Percentiles rank a stretch among this genome's conserved stretches.
Conservation (phyloP, 805 yeast species). For the Cyberlindnera sargentensis region DNA sequence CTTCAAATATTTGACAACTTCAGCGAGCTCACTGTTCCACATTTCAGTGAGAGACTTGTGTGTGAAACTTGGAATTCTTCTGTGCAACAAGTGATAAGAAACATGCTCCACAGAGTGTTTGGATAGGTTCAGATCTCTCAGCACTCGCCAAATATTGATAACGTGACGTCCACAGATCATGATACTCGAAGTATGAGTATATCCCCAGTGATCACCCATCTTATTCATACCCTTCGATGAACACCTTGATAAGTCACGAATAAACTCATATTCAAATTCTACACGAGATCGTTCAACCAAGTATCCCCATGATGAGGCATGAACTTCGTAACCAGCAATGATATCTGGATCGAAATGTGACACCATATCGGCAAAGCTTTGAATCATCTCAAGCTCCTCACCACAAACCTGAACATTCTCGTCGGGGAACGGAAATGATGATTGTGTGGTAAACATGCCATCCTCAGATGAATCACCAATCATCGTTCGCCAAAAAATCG, state of each 20-base stretch:
- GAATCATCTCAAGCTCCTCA: constrained; percentile 54
- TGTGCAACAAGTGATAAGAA: constrained; percentile 58
- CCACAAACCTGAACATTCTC: constrained; percentile 26
- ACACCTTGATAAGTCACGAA: constrained; percentile 58
- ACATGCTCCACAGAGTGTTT: constrained; percentile 76
- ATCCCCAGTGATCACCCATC: constrained; percentile 71
- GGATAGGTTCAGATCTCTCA: constrained; percentile 58
- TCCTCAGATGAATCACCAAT: constrained; percentile 31
- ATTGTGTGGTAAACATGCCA: constrained; percentile 28
- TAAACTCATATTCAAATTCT: constrained; percentile 43
- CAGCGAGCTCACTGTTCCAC: constrained; percentile 29
- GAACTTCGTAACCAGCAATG: constrained; percentile 77
- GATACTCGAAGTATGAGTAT: constrained; percentile 66
- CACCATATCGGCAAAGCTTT: constrained; percentile 47
- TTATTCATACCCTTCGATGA: constrained; percentile 40
- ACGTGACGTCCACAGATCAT: constrained; percentile 74
- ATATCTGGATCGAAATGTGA: constrained; percentile 79
- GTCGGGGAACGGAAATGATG: constrained; percentile 6
- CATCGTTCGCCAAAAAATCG: constrained; percentile 60
- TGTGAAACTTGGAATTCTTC: constrained; percentile 57
- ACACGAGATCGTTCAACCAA: constrained; percentile 54
- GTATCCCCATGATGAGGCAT: constrained; percentile 85
- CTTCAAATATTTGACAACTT: constrained; percentile 40
- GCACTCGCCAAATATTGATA: constrained; percentile 76
- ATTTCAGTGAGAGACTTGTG: constrained; percentile 41